phyloP scores from a whole-genome alignment of 140 eudicot genomes.

The Bidens hawaiensis region DNA sequence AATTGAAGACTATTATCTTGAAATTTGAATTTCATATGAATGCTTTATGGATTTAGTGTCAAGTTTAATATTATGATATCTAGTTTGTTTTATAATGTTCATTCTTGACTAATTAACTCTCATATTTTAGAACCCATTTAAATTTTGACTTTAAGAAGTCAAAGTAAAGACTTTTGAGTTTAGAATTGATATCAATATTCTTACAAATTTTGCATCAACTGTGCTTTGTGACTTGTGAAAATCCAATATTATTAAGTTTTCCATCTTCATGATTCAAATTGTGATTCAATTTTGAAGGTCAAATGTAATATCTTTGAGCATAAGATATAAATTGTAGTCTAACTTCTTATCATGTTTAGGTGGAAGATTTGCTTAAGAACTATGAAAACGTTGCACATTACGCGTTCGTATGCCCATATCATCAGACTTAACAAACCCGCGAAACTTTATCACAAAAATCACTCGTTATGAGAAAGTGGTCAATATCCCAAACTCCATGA shows the following conservation, averaged over 20 bases:
- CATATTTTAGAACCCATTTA: neutral
- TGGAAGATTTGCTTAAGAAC: conserved; percentile 45
- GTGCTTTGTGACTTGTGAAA: neutral
- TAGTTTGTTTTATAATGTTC: neutral
- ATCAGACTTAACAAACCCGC: conserved; percentile 49
- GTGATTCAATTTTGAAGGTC: neutral
- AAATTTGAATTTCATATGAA: neutral
- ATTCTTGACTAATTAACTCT: neutral
- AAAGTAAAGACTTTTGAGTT: neutral
- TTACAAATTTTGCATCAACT: neutral
- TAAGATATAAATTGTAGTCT: neutral
- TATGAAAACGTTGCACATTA: conserved; percentile 50
- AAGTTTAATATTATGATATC: neutral
- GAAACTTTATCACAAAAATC: conserved; percentile 49
- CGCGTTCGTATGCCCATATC: conserved; percentile 56
- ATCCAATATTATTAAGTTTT: neutral
- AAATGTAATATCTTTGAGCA: neutral
- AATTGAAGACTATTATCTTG: neutral
- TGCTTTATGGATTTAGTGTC: neutral
- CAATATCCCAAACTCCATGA: conserved; percentile 55
- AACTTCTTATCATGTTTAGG: conserved; percentile 17
- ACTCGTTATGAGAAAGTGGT: conserved; percentile 44
- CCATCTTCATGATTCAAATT: neutral
- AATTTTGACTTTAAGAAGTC: neutral
- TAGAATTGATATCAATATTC: neutral